Evolutionary conservation across 495 filamentous ascomycete genomes (phyloP), one percentile per base, ranked within the genome.

Genomic region (Cercophora newfieldiana): DNA sequence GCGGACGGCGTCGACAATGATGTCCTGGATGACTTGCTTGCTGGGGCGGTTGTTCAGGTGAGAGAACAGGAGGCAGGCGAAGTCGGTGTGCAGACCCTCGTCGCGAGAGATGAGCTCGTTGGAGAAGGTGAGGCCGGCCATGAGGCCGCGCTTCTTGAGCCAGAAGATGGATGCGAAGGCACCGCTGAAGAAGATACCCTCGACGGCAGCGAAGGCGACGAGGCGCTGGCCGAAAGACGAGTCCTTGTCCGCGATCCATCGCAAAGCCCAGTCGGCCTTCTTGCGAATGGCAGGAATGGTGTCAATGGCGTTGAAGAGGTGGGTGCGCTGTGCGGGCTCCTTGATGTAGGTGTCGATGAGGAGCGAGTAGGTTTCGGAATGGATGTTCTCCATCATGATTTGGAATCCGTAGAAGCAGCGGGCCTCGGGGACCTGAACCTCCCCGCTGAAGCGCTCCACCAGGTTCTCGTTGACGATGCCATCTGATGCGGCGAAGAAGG

Each of bases 381-480:
- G 95, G 74, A 99, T 97, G 83, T 99, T 99, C 88, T 99, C 95
- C 91, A 99, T 98, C 95, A 99, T 99, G 84, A 99, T 99, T 83
- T 99, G 95, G 87, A 99, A 99, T 69, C 95, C 95, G 78, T 99
- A 99, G 88, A 99, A 99, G 89, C 95, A 98, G 77, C 95, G 93
- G 63, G 95, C 95, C 82, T 99, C 95, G 33, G 95, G 94, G 68
- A 97, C 88, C 82, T 99, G 95, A 28, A 99, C 94, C 81, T 99
- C 95, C 57, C 90, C 91, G 68, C 91, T 94, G 88, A 99, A 99
- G 69, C 95, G 92, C 85, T 99, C 94, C 58, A 98, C 88, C 53
- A 99, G 86, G 85, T 99, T 99, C 87, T 99, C 95, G 77, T 99
- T 99, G 85, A 99, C 95, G 74, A 99, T 98, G 73, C 95, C 95